A percentile compares a stretch with the other conserved stretches of the same genome.
phyloP scores from a whole-genome alignment of 139 green algal genomes.

The Zygnema cylindricum region DNA sequence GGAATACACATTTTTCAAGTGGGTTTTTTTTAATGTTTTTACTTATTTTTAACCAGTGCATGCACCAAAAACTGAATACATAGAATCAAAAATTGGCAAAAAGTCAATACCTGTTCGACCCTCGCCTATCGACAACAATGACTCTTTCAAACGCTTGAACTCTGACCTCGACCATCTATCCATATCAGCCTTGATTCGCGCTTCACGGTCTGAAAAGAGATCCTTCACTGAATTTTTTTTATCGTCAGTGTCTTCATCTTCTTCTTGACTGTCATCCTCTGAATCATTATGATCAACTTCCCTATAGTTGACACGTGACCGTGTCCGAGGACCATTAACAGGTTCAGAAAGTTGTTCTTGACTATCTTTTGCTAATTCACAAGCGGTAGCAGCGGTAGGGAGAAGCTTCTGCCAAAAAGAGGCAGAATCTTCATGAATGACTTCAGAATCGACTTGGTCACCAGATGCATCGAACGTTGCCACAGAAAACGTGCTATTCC shows the following conservation, averaged over 20 bases:
- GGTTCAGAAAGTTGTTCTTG: constrained; percentile 32
- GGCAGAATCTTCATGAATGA: constrained; percentile 35
- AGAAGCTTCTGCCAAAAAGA: neutral
- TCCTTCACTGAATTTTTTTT: constrained; percentile 15
- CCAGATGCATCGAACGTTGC: constrained; percentile 13
- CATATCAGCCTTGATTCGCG: constrained; percentile 42
- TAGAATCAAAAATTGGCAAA: constrained; percentile 3
- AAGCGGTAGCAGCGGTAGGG: neutral
- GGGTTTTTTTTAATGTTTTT: too few relatives aligned
- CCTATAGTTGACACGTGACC: constrained; percentile 5
- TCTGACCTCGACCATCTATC: constrained; percentile 59
- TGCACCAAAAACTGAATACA: too few relatives aligned
- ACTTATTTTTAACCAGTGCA: too few relatives aligned
- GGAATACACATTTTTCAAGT: too few relatives aligned
- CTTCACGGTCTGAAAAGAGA: neutral
- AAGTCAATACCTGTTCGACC: constrained; percentile 79
- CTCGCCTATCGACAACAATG: constrained; percentile 84
- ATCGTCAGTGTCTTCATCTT: constrained; percentile 16
- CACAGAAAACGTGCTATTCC: constrained; percentile 26
- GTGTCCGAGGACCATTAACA: neutral
- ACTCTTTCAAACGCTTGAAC: constrained; percentile 58
- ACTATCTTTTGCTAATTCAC: constrained; percentile 68
- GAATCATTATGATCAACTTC: neutral
- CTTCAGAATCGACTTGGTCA: constrained; percentile 46
- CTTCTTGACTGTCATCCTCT: constrained; percentile 18